Conservation (phyloP, 768 basidiomycete species). For the Calocera cornea region DNA sequence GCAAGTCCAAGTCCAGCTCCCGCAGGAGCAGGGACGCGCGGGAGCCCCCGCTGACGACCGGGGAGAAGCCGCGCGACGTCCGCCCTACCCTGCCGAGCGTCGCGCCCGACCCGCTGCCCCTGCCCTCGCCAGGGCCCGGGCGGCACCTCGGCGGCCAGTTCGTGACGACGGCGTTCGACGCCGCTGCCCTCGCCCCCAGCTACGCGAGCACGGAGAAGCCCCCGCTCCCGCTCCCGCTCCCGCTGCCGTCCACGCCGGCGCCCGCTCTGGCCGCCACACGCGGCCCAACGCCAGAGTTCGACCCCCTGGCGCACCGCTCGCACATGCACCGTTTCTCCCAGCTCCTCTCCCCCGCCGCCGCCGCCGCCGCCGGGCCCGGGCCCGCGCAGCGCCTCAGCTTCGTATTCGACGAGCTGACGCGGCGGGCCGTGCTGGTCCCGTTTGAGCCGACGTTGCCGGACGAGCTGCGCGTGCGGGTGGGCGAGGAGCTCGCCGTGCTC, state of each 20-base stretch:
- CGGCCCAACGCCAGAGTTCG: not conserved
- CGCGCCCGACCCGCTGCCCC: not conserved
- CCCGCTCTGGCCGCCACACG: not conserved
- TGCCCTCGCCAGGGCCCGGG: not conserved
- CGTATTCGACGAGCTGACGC: not conserved
- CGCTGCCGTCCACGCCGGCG: not conserved
- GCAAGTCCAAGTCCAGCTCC: not conserved
- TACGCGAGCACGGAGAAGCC: too few relatives aligned
- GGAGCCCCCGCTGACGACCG: not conserved
- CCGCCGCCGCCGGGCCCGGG: not conserved
- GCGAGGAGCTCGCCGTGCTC: constrained; percentile 44
- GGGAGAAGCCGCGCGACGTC: not conserved
- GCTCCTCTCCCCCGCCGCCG: not conserved
- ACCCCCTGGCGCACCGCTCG: not conserved
- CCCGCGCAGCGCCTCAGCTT: not conserved
- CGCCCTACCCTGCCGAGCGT: not conserved
- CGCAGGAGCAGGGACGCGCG: too few relatives aligned
- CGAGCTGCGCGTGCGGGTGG: constrained; percentile 48
- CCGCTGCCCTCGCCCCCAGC: too few relatives aligned
- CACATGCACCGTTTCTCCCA: not conserved
- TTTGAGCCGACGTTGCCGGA: constrained; percentile 60
- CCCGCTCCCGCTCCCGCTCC: not conserved
- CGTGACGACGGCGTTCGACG: too few relatives aligned
- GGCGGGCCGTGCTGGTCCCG: constrained; percentile 33
- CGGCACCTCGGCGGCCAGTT: too few relatives aligned